phyloP scores from a whole-genome alignment of 2,329 filamentous ascomycete species.

The Teratosphaeria pseudoeucalypti region DNA sequence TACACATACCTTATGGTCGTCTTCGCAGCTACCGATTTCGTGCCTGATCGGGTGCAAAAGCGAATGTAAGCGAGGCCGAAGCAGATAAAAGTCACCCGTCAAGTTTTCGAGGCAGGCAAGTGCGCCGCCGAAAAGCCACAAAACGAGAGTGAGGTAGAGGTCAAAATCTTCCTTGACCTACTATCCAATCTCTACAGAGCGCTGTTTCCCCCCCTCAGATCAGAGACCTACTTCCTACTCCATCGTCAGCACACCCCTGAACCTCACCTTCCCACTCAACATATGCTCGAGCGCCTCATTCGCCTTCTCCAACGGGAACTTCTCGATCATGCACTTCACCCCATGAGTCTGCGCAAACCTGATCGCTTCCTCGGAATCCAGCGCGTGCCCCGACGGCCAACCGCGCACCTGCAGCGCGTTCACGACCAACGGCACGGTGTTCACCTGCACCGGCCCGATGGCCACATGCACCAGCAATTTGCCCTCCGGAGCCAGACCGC shows the following conservation, averaged over 20 bases:
- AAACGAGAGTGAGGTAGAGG: background rate
- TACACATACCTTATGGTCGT: background rate
- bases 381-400: conserved; percentile 44
- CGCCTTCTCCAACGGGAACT: conserved; percentile 41
- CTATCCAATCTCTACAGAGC: background rate
- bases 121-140: too few species aligned
- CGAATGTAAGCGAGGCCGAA: background rate
- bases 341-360: conserved; percentile 37
- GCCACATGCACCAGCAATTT: conserved; percentile 51
- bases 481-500: conserved; percentile 44
- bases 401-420: conserved; percentile 39
- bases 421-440: conserved; percentile 35
- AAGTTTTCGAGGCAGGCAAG: background rate
- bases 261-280: conserved; percentile 40
- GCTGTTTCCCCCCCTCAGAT: background rate
- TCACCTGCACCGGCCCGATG: conserved; percentile 34
- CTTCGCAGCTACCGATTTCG: too few species aligned
- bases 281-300: conserved; percentile 42
- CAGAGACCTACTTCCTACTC: background rate
- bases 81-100: background rate
- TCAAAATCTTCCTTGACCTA: background rate
- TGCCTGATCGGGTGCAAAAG: too few species aligned
- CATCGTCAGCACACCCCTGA: conserved; percentile 43
- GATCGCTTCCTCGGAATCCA: conserved; percentile 45
- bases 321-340: conserved; percentile 44